Conservation (phyloP, 768 basidiomycete genomes). For the Tremella yokohamensis region DNA sequence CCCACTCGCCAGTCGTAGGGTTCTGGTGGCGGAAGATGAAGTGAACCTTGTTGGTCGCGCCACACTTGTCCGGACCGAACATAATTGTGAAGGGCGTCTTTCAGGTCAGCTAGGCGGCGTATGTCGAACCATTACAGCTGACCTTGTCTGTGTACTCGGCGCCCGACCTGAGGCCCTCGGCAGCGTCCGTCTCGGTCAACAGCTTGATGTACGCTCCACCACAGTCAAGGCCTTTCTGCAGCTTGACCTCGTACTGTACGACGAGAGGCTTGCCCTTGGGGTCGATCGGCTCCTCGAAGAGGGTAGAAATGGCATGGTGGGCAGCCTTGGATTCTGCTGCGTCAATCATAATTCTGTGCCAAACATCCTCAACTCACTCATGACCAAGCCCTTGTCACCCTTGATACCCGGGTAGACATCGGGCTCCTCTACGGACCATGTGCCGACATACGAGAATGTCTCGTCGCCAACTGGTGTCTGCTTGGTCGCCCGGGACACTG, state of each 20-base stretch:
- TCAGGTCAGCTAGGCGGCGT: slow-evolving; percentile 3
- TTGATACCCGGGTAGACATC: slow-evolving; percentile 64
- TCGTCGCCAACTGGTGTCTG: slow-evolving; percentile 93
- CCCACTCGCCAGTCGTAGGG: slow-evolving; percentile 84
- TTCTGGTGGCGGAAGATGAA: slow-evolving; percentile 99
- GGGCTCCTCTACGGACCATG: slow-evolving; percentile 94
- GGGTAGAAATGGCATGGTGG: slow-evolving; percentile 96
- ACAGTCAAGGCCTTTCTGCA: slow-evolving; percentile 98
- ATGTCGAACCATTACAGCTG: slow-evolving; percentile 8
- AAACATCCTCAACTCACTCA: slow-evolving; percentile 40
- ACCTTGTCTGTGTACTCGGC: slow-evolving; percentile 53
- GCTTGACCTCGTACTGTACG: slow-evolving; percentile 98
- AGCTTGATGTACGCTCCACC: slow-evolving; percentile 99
- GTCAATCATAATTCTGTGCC: slow-evolving; percentile 5
- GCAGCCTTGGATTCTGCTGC: slow-evolving; percentile 77
- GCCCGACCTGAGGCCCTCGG: slow-evolving; percentile 44
- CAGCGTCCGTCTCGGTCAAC: slow-evolving; percentile 55
- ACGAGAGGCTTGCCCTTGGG: slow-evolving; percentile 79
- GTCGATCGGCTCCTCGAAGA: slow-evolving; percentile 72
- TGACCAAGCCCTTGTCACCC: slow-evolving; percentile 84
- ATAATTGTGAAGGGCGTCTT: slow-evolving; percentile 61
- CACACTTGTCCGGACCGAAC: slow-evolving; percentile 84
- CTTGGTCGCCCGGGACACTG: slow-evolving; percentile 94
- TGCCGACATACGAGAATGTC: slow-evolving; percentile 94
- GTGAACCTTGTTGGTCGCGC: slow-evolving; percentile 62